Evolutionary conservation across 805 yeast species (phyloP).

Genomic region (Priceomyces castillae): DNA sequence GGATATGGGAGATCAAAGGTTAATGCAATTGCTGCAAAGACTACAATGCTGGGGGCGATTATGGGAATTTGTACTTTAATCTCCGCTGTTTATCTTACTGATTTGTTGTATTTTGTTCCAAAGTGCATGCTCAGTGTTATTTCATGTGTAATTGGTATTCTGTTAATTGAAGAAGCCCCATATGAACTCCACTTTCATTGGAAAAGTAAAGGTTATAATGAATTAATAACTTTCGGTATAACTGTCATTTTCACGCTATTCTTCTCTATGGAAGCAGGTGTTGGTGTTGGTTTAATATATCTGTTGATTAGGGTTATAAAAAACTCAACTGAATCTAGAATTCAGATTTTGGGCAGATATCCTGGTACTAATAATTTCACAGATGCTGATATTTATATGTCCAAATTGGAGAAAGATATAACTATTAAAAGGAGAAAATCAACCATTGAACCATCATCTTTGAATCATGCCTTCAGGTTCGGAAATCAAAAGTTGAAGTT

Average conservation of each 20-base stretch:
- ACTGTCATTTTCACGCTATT: constrained; percentile 40
- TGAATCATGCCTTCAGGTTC: background rate
- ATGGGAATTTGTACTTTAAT: constrained; percentile 76
- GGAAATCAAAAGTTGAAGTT: constrained; percentile 24
- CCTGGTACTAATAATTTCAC: constrained; percentile 40
- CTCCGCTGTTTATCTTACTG: constrained; percentile 58
- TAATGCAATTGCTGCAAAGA: constrained; percentile 78
- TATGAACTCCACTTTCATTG: constrained; percentile 71
- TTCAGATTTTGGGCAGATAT: constrained; percentile 44
- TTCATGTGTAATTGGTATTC: constrained; percentile 67
- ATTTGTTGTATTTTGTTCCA: constrained; percentile 71
- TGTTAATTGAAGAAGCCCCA: constrained; percentile 78
- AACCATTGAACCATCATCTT: background rate
- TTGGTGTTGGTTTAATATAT: constrained; percentile 79
- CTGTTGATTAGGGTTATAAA: constrained; percentile 68
- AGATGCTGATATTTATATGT: constrained; percentile 35
- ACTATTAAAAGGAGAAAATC: background rate
- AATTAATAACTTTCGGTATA: constrained; percentile 49
- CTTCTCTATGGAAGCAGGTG: constrained; percentile 83
- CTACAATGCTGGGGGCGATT: constrained; percentile 78
- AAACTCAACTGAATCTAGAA: constrained; percentile 41
- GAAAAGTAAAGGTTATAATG: constrained; percentile 72
- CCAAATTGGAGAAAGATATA: constrained; percentile 2
- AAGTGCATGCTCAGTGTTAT: constrained; percentile 76
- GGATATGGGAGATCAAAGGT: constrained; percentile 93